A percentile compares a stretch with the other conserved stretches of the same genome.
Conservation (phyloP, 2,329 filamentous ascomycete genomes). For the Pseudogymnoascus sp. region DNA sequence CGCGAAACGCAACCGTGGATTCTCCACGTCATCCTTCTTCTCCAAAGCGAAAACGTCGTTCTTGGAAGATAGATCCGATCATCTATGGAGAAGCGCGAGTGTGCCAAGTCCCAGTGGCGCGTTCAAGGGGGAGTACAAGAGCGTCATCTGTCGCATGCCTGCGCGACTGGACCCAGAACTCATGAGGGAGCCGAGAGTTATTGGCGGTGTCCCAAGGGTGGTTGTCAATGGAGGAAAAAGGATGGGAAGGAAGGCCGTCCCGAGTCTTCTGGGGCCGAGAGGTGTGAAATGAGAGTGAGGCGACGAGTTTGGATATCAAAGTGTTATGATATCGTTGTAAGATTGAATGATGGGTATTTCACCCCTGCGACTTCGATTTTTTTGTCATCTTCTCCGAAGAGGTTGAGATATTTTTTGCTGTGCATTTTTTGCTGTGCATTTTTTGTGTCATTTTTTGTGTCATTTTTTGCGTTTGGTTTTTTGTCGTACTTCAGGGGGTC, state of each 20-base stretch:
- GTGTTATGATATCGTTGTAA: constrained; percentile 3
- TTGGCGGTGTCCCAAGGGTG: constrained; percentile 70
- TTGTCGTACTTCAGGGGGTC: neutral
- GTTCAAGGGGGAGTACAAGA: constrained; percentile 56
- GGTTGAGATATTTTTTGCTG: neutral
- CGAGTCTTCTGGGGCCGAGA: constrained; percentile 26
- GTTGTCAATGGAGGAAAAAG: constrained; percentile 32
- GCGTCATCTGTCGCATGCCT: constrained; percentile 60
- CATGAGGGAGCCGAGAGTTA: constrained; percentile 87
- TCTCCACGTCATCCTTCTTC: constrained; percentile 53
- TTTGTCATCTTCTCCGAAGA: neutral
- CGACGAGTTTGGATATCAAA: neutral
- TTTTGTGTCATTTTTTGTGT: neutral
- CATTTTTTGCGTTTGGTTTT: neutral
- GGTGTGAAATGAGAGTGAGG: neutral
- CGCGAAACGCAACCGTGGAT: constrained; percentile 62
- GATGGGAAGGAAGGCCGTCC: constrained; percentile 30
- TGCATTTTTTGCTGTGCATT: neutral
- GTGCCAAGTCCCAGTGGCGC: constrained; percentile 54
- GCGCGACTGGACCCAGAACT: constrained; percentile 75
- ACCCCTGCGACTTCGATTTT: neutral
- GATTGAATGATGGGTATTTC: neutral
- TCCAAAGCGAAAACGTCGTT: constrained; percentile 43
- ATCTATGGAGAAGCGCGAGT: constrained; percentile 67
- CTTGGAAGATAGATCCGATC: constrained; percentile 65